Conservation (phyloP, 148 eudicot genomes). For the Tetragonia tetragonoides region DNA sequence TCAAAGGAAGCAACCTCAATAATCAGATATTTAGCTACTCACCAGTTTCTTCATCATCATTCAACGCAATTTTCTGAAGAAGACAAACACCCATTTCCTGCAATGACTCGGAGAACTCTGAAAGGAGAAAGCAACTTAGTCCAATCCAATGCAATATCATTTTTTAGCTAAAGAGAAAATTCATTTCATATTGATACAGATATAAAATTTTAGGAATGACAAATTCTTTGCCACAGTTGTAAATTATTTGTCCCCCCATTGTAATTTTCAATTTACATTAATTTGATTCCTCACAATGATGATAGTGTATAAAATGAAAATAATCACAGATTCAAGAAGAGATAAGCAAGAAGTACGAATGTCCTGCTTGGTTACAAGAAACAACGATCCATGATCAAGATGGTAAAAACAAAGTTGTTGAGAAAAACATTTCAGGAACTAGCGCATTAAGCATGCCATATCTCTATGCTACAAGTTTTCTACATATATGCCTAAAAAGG, state of each 20-base stretch:
- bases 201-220: background rate
- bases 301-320: background rate
- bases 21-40: slow-evolving; percentile 20
- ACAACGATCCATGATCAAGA: background rate
- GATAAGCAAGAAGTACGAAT: background rate
- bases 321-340: background rate
- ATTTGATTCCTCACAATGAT: background rate
- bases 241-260: background rate
- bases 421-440: background rate
- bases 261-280: background rate
- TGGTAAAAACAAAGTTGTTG: background rate
- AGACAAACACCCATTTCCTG: slow-evolving; percentile 93
- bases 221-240: background rate
- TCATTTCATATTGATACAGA: background rate
- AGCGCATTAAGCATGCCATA: background rate
- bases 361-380: background rate
- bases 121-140: slow-evolving; percentile 12
- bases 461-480: background rate
- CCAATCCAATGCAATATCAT: background rate
- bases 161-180: no score
- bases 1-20: background rate
- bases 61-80: slow-evolving; percentile 85
- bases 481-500: background rate
- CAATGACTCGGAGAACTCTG: slow-evolving; percentile 97
- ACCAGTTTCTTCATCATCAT: slow-evolving; percentile 97